Evolutionary conservation across 345 rosid genomes (phyloP).

Genomic region (Moricandia moricandioides): DNA sequence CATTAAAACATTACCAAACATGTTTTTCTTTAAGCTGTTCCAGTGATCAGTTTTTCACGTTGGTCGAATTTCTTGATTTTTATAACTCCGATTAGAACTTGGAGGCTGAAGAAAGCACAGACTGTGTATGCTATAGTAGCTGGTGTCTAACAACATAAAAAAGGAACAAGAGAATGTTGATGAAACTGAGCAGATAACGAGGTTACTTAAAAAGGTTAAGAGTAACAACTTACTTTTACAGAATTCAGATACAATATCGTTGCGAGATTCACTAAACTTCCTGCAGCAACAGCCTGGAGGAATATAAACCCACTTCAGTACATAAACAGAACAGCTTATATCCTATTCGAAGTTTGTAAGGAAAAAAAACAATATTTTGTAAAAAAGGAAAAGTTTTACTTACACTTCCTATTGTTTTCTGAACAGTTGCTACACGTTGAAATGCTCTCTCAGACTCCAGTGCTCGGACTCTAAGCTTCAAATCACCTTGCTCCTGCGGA

Average conservation of each 20-base stretch:
- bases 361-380: no score
- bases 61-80: conserved; percentile 81
- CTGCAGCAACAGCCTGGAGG: conserved; percentile 86
- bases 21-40: conserved; percentile 60
- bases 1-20: conserved; percentile 24
- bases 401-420: conserved; percentile 88
- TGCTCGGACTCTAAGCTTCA: conserved; percentile 91
- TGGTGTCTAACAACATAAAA: conserved; percentile 58
- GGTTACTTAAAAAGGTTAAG: not conserved
- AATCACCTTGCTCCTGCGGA: conserved; percentile 92
- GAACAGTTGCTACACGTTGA: conserved; percentile 93
- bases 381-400: conserved; percentile 32
- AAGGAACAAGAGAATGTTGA: conserved; percentile 1
- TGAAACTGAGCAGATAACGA: not conserved
- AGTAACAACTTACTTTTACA: conserved; percentile 57
- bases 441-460: conserved; percentile 94
- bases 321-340: not conserved
- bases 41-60: conserved; percentile 82
- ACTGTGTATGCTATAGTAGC: conserved; percentile 57
- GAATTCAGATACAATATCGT: conserved; percentile 87
- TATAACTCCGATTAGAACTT: conserved; percentile 73
- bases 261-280: conserved; percentile 90
- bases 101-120: conserved; percentile 79
- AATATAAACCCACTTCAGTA: not conserved
- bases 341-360: no score